Evolutionary conservation across 2,329 filamentous ascomycete genomes (phyloP), one percentile per base, ranked within the genome.

Genomic region (Apiospora sp.): DNA sequence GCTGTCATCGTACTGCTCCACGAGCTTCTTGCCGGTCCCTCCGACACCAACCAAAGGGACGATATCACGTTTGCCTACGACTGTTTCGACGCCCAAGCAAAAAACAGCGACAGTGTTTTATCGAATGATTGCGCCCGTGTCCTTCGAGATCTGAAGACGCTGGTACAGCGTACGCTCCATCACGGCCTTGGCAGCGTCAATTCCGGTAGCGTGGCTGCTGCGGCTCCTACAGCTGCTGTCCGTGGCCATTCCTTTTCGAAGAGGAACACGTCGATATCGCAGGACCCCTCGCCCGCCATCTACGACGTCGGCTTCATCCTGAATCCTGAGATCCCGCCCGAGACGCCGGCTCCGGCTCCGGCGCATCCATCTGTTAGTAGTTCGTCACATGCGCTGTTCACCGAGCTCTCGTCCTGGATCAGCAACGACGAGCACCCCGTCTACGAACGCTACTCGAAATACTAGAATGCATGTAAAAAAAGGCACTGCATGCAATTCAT

Each of bases 1-100:
- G 84, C 86, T 71, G 81, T 87, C 49, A 81, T 87, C 24, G 80
- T 88, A 44, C 82, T 87, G 71, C 80, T 88, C 71, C 82, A 85
- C 72, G 82, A 84, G 73, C 80, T 87, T 34, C 79, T 86, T 3
- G 81, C 81, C 54, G 58, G 14, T 10, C 58, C 58, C 30, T 34
- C 58, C 7, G 78, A 80, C 30, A 79, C 81, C 43, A 78, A 75
- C 69, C 77, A 73, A 48, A 81, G 80, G 71, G 77, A 67, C 3
- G 82, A 83, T 54, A 80, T 87, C 27, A 75, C 78, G 1, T 86
- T 84, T 72, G 85, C 83, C 61, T 82, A 84, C 68, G 77, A 81
- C 14, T 79, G 82, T n/a, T 85, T 87, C 71, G 80, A 84, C 24
- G 77, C 78, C 34, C 85, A 86, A 73, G n/a, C 19, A 12, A 34